Percentiles rank a stretch among this genome's conserved stretches.
Conservation (phyloP, 768 basidiomycete genomes). For the Rhizopogon vulgaris region DNA sequence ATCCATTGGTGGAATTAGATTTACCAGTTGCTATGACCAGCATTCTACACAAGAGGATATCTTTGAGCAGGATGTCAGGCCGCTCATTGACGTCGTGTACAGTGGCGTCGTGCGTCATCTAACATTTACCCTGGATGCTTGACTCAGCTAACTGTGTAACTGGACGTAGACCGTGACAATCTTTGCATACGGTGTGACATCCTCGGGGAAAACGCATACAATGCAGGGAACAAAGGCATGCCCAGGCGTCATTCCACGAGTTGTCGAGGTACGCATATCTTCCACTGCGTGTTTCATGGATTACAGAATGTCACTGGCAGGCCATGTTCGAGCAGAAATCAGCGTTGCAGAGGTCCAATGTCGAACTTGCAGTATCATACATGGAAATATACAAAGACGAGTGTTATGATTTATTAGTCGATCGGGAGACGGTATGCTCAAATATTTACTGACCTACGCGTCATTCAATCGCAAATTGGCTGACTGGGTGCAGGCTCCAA, state of each 20-base stretch:
- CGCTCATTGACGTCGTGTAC: conserved; percentile 73
- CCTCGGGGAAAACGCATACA: conserved; percentile 87
- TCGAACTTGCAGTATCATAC: conserved; percentile 58
- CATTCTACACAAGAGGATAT: conserved; percentile 70
- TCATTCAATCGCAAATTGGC: background rate
- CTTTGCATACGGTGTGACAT: conserved; percentile 88
- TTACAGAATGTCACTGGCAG: conserved; percentile 23
- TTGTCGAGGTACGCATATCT: conserved; percentile 50
- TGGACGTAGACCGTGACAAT: conserved; percentile 67
- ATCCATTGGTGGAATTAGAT: conserved; percentile 31
- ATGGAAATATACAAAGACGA: conserved; percentile 94
- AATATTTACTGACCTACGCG: background rate
- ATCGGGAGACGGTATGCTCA: conserved; percentile 54
- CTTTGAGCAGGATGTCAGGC: conserved; percentile 68
- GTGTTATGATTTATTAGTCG: conserved; percentile 78
- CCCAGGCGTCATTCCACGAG: conserved; percentile 83
- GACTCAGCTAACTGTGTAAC: background rate
- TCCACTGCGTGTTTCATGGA: background rate
- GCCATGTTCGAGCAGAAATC: conserved; percentile 51
- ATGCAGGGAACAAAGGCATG: conserved; percentile 76
- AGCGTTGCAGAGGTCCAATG: conserved; percentile 32
- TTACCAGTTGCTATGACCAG: conserved; percentile 73
- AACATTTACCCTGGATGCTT: background rate
- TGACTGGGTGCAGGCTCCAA: conserved; percentile 34
- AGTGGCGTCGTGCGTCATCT: conserved; percentile 57